Base-by-base conservation (phyloP, 441 rosid species). In the Eruca vesicaria region DNA sequence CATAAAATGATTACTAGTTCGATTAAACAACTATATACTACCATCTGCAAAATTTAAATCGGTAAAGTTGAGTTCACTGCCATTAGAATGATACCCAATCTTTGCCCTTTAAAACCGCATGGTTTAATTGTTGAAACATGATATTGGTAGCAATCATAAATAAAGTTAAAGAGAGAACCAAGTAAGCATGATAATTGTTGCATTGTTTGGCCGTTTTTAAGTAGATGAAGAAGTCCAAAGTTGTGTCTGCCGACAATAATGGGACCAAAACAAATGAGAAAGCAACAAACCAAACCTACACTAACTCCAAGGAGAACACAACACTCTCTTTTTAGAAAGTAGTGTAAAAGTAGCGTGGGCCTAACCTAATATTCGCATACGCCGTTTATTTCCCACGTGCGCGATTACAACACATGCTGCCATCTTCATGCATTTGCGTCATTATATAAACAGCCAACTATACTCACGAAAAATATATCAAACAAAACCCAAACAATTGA, bases 391-490 rank as follows among this genome's bases (percentile, higher is more conserved):
- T 41, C 41, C 71, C 71, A 77, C 67, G 68, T 71, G 80, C 11
- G 1, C 18, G 56, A 71, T 32, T 32, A 14, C 32, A 23, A 70
- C 5, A 65, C 12, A 3, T 48, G 52, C 69, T 75, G 59, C 63
- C 71, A 69, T 69, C 50, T 0, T 56, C 75, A 76, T 69, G 75
- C 79, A 69, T 69, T 18, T 71, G 57, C 45, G 68, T 60, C 41
- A 35, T 71, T 71, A 77, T 77, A 71, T 71, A 77, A 77, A 71
- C 65, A 77, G 3, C 80, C 76, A 71, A 77, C 77, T n/a, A 36
- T 52, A 61, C 9, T 35, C 63, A 59, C 12, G 11, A 71, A 9
- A 41, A 69, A 32, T n/a, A 26, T 60, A 56, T 7, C 36, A 45
- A 21, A 35, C 68, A 29, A 50, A 62, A 71, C 45, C 4, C 18